Base-by-base conservation (phyloP, 108 stramenopile genomes). In the Cyclotella sp. region DNA sequence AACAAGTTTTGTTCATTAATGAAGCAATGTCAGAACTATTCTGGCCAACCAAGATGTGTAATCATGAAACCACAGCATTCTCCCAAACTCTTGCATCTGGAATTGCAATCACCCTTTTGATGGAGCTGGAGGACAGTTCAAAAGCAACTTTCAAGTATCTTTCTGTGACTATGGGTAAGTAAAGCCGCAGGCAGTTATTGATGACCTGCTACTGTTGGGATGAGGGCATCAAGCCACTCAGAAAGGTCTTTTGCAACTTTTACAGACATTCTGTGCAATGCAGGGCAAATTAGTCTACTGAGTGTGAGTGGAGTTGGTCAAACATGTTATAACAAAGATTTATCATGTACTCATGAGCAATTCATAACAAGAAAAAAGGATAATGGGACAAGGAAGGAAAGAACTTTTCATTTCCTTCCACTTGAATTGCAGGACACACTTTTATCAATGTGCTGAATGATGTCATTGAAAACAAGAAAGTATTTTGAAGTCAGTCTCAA, bases 171-270 rank as follows among this genome's bases (percentile, higher is more conserved):
- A 11, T 42, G 40, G 61, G 61, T 18, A 24, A 57, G 39, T 12
- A 34, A 11, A 72, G 70, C 29, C 22, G n/a, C n/a, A 46, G 41
- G 42, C 40, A 24, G 44, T 72, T 13, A 46, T 57, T 26, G 40
- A 26, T 40, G 40, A 39, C 14, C 9, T 28, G 57, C 70, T 42
- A 24, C 44, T 26, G 16, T 72, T 44, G 70, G 57, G 19, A 60
- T 72, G 55, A 21, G 70, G 30, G 57, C 58, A 44, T 60, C 43
- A 26, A 72, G 60, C 45, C 58, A 57, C 27, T 72, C 70, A 13
- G 70, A 72, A 43, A 41, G 70, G 19, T 26, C 43, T 9, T 71
- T 71, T 59, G 53, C 70, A 15, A 44, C 43, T 14, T 58, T 71
- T 15, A 58, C 53, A 15, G 70, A 72, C 29, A 58, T 55, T 29